Evolutionary conservation across 2,329 filamentous ascomycete species (phyloP).

Genomic region (Nannizziopsis arthrosporioides): DNA sequence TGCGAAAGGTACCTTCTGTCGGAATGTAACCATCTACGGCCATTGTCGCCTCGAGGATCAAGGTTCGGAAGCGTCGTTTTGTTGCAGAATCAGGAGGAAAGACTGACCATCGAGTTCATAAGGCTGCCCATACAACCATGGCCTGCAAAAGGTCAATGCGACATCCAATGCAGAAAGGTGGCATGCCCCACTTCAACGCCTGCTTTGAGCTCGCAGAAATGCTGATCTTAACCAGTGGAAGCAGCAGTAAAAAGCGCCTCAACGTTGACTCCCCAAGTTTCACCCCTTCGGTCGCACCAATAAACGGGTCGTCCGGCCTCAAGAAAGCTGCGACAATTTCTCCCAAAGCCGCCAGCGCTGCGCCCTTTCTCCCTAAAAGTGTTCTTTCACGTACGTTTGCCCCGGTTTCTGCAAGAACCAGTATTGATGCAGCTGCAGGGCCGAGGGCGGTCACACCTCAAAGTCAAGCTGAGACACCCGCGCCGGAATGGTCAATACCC

Average conservation of each 20-base stretch:
- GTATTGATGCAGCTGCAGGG: constrained; percentile 20
- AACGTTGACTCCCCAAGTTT: constrained; percentile 97
- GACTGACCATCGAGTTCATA: constrained; percentile 14
- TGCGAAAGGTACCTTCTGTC: constrained; percentile 80
- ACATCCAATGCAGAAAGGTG: constrained; percentile 32
- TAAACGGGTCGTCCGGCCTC: constrained; percentile 27
- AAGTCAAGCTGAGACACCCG: constrained; percentile 29
- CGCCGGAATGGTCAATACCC: constrained; percentile 35
- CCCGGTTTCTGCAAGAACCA: neutral
- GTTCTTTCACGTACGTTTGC: constrained; percentile 25
- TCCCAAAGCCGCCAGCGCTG: constrained; percentile 78
- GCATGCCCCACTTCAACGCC: constrained; percentile 6
- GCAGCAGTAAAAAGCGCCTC: constrained; percentile 53
- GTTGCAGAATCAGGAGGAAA: neutral
- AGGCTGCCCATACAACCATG: constrained; percentile 79
- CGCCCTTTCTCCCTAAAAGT: constrained; percentile 42
- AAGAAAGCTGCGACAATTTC: constrained; percentile 68
- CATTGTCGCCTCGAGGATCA: constrained; percentile 86
- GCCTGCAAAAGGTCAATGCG: constrained; percentile 51
- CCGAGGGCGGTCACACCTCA: constrained; percentile 33
- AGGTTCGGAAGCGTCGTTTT: constrained; percentile 34
- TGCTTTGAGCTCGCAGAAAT: neutral
- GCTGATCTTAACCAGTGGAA: constrained; percentile 4
- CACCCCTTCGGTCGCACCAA: constrained; percentile 49
- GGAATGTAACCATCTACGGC: constrained; percentile 86